Conservation (phyloP, 192 early-diverging fungal species). For the Coemansia sp. region DNA sequence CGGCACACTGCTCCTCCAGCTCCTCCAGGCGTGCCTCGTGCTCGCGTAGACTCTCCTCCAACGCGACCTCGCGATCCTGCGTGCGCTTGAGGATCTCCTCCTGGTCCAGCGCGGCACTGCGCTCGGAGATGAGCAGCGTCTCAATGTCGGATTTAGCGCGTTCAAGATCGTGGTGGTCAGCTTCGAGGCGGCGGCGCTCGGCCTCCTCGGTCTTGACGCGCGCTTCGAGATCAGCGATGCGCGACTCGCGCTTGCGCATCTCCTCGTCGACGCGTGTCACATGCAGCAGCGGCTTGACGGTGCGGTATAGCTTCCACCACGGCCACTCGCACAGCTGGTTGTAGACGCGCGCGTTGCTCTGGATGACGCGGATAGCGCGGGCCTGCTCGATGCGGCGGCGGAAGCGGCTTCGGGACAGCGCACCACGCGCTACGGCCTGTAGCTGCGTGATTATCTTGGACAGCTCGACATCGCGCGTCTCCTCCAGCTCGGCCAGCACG, state of each 20-base stretch:
- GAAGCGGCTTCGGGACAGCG: constrained; percentile 73
- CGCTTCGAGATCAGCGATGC: constrained; percentile 72
- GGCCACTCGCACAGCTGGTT: constrained; percentile 88
- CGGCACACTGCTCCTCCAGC: constrained; percentile 66
- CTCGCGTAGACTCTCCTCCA: constrained; percentile 68
- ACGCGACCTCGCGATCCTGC: constrained; percentile 68
- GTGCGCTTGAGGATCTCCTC: constrained; percentile 83
- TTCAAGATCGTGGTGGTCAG: constrained; percentile 62
- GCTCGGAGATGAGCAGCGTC: constrained; percentile 70
- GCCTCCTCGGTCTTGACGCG: constrained; percentile 62
- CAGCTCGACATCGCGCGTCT: constrained; percentile 82
- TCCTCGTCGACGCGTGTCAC: constrained; percentile 83
- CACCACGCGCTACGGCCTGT: constrained; percentile 87
- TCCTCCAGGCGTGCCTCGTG: constrained; percentile 63
- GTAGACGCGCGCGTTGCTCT: constrained; percentile 90
- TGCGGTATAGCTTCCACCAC: constrained; percentile 95
- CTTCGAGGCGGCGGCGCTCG: constrained; percentile 63
- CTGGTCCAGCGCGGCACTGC: constrained; percentile 75
- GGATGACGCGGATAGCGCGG: constrained; percentile 90
- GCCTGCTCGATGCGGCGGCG: constrained; percentile 71
- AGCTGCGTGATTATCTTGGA: constrained; percentile 79
- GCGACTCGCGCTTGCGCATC: constrained; percentile 70
- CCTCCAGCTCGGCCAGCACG: constrained; percentile 93
- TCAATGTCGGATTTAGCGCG: constrained; percentile 71
- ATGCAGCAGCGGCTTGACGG: constrained; percentile 85